Conservation (phyloP, 306 rosid species). For the Hylodesmum podocarpum region DNA sequence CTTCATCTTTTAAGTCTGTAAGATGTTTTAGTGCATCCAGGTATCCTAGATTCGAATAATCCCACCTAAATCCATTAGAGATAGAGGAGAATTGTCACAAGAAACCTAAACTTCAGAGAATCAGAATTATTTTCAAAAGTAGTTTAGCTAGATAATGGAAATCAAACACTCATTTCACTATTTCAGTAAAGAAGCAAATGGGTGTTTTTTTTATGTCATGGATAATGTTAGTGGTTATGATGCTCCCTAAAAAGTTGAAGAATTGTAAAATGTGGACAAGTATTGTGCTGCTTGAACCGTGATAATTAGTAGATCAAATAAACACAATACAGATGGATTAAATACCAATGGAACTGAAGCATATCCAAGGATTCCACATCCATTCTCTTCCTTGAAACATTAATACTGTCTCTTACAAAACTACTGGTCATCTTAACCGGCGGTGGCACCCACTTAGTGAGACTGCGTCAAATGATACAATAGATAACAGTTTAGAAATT, state of each 20-base stretch:
- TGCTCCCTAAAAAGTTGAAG: not conserved
- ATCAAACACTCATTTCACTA: conserved; percentile 11
- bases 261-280: conserved; percentile 11
- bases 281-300: not conserved
- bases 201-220: conserved; percentile 22
- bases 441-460: conserved; percentile 97
- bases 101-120: not conserved
- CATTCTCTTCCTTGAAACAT: conserved; percentile 92
- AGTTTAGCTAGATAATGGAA: conserved; percentile 7
- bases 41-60: conserved; percentile 83
- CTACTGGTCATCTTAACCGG: conserved; percentile 96
- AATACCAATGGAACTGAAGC: conserved; percentile 99
- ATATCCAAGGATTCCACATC: conserved; percentile 91
- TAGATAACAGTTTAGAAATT: not conserved
- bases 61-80: conserved; percentile 77
- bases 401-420: conserved; percentile 78
- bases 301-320: not conserved
- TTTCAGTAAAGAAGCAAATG: not conserved
- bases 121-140: conserved; percentile 4
- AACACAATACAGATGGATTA: conserved; percentile 2
- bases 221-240: conserved; percentile 2
- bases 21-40: conserved; percentile 94
- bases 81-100: conserved; percentile 16
- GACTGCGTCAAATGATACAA: conserved; percentile 57
- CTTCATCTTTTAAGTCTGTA: conserved; percentile 86